Evolutionary conservation across 805 yeast species (phyloP).

Genomic region (Candida bentonensis): DNA sequence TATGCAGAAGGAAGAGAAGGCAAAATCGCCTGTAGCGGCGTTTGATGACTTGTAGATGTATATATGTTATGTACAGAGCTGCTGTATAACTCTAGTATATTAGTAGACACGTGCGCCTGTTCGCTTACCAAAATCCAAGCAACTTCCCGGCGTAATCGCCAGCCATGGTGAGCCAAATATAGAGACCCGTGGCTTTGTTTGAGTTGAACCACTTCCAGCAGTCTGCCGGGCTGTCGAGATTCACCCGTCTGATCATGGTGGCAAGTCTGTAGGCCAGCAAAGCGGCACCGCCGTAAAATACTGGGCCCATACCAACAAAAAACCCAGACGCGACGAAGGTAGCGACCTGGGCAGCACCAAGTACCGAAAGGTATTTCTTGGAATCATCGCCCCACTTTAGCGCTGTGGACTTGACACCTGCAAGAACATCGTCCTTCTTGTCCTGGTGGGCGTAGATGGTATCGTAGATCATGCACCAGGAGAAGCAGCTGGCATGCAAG

Average conservation of each 20-base stretch:
- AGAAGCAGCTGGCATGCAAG: slow-evolving; percentile 56
- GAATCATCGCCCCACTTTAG: slow-evolving; percentile 82
- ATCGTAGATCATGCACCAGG: slow-evolving; percentile 95
- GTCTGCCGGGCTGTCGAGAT: slow-evolving; percentile 61
- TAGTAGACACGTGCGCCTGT: background rate
- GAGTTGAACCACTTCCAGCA: slow-evolving; percentile 75
- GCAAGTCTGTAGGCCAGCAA: slow-evolving; percentile 57
- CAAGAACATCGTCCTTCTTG: slow-evolving; percentile 69
- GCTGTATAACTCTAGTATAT: background rate
- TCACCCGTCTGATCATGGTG: slow-evolving; percentile 55
- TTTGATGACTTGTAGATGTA: background rate
- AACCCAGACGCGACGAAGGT: slow-evolving; percentile 55
- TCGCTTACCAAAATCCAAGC: slow-evolving; percentile 8
- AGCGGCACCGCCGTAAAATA: slow-evolving; percentile 51
- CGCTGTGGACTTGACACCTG: slow-evolving; percentile 93
- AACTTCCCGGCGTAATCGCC: slow-evolving; percentile 23
- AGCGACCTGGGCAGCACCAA: slow-evolving; percentile 56
- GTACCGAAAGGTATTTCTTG: slow-evolving; percentile 49
- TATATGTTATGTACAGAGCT: background rate
- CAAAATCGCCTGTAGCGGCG: slow-evolving; percentile 1
- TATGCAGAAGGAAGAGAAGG: background rate
- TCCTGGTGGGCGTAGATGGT: slow-evolving; percentile 98
- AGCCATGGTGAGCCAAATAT: slow-evolving; percentile 22
- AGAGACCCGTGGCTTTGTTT: slow-evolving; percentile 51
- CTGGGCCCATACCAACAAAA: slow-evolving; percentile 74